phyloP scores from a whole-genome alignment of 352 stramenopile genomes.

The Phytopythium litorale region DNA sequence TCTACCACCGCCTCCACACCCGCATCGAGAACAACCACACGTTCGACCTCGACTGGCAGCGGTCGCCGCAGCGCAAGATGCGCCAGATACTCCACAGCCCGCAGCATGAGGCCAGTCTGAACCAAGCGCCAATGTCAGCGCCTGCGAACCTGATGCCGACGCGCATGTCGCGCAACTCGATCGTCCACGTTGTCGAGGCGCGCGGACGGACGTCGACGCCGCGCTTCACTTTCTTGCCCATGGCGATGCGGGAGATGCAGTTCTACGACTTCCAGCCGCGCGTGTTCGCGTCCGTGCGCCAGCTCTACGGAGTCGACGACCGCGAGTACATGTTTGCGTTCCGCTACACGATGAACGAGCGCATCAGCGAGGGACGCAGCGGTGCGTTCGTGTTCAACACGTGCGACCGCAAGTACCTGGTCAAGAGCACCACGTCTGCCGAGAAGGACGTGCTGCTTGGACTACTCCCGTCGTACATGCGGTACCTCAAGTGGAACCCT shows the following conservation, averaged over 20 bases:
- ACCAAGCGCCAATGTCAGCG: neutral
- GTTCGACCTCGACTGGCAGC: constrained; percentile 78
- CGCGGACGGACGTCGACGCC: constrained; percentile 35
- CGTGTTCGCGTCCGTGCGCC: constrained; percentile 76
- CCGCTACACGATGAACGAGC: constrained; percentile 82
- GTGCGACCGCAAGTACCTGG: constrained; percentile 86
- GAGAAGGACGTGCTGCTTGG: constrained; percentile 79
- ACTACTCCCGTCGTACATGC: constrained; percentile 80
- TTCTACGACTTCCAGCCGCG: constrained; percentile 81
- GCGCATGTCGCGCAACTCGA: constrained; percentile 43
- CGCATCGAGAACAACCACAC: constrained; percentile 76
- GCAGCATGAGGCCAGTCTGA: constrained; percentile 13
- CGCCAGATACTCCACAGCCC: constrained; percentile 40
- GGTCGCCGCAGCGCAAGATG: constrained; percentile 53
- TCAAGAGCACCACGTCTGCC: constrained; percentile 82
- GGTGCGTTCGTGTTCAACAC: constrained; percentile 91
- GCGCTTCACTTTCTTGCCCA: constrained; percentile 60
- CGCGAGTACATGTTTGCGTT: constrained; percentile 73
- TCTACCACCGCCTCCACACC: constrained; percentile 66
- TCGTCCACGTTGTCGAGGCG: constrained; percentile 60
- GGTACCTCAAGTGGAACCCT: constrained; percentile 89
- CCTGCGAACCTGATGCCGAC: constrained; percentile 9
- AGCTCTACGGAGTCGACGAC: constrained; percentile 73
- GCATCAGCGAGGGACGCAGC: constrained; percentile 84
- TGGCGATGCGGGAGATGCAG: constrained; percentile 79